These are phyloP conservation scores for Diplogelasinospora grovesii DNA, from an alignment of 495 filamentous ascomycete species.

Conservation along the genomic window DNA sequence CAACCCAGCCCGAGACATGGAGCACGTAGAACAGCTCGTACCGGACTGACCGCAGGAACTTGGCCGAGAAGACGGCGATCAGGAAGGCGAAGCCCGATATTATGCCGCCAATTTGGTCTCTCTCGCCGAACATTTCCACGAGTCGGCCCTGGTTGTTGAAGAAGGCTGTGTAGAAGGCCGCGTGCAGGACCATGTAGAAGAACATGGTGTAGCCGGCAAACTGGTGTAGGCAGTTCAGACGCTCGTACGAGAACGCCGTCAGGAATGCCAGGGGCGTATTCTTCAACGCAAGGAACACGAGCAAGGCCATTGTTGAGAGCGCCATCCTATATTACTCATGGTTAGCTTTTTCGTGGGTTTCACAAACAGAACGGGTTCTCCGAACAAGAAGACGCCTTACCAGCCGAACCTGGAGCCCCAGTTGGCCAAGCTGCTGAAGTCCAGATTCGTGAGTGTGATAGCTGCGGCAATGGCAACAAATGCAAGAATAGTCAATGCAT, in stretches of 20 bases:
- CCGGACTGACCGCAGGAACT: slow-evolving; percentile 37
- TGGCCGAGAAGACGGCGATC: slow-evolving; percentile 36
- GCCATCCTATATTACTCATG: slow-evolving; percentile 40
- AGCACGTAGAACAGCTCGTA: slow-evolving; percentile 56
- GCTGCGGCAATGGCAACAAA: slow-evolving; percentile 48
- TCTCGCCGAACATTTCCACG: slow-evolving; percentile 14
- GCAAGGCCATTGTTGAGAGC: slow-evolving; percentile 45
- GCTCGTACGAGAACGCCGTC: slow-evolving; percentile 54
- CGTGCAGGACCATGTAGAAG: slow-evolving; percentile 37
- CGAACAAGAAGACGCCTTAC: slow-evolving; percentile 28
- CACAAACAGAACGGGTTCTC: slow-evolving; percentile 2
- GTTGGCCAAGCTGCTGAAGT: slow-evolving; percentile 23
- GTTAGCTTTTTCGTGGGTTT: slow-evolving; percentile 5
- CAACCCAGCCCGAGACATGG: slow-evolving; percentile 46
- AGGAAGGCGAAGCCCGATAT: slow-evolving; percentile 42
- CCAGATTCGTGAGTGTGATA: slow-evolving; percentile 41
- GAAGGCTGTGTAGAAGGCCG: slow-evolving; percentile 33
- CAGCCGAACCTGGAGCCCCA: slow-evolving; percentile 42
- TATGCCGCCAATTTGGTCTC: slow-evolving; percentile 34
- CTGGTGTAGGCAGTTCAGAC: slow-evolving; percentile 53
- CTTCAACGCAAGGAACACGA: slow-evolving; percentile 54
- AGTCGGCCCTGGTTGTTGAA: slow-evolving; percentile 26
- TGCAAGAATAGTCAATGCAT: slow-evolving; percentile 38
- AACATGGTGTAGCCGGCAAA: slow-evolving; percentile 51
- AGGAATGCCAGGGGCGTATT: slow-evolving; percentile 54